A percentile compares a stretch with the other conserved stretches of the same genome.
phyloP scores from a whole-genome alignment of 163 green algal species.

The Smithsoniella earleae region DNA sequence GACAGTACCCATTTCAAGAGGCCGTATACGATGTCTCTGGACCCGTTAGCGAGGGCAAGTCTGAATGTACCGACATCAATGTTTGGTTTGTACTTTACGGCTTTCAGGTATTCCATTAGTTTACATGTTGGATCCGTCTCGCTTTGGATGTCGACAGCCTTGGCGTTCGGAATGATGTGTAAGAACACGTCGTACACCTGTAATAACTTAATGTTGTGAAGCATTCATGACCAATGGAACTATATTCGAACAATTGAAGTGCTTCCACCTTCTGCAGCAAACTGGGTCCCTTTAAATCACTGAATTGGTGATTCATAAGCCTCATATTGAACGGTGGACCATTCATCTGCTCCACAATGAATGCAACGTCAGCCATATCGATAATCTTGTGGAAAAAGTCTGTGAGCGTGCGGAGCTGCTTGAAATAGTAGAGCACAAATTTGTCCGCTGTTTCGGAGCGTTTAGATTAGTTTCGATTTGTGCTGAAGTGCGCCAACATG shows the following conservation, averaged over 20 bases:
- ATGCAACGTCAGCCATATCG: constrained; percentile 26
- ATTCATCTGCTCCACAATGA: constrained; percentile 24
- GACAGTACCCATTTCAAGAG: constrained; percentile 22
- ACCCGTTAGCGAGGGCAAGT: constrained; percentile 4
- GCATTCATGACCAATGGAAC: neutral
- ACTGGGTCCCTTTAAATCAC: neutral
- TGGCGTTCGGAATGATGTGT: constrained; percentile 21
- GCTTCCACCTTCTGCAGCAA: constrained; percentile 8
- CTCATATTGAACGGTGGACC: constrained; percentile 25
- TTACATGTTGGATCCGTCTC: constrained; percentile 20
- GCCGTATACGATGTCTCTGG: neutral
- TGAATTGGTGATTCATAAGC: constrained; percentile 26
- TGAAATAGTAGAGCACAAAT: neutral
- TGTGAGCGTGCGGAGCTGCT: neutral
- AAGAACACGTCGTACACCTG: constrained; percentile 29
- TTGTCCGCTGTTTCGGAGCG: too few relatives aligned
- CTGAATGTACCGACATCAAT: constrained; percentile 17
- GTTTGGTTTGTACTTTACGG: constrained; percentile 18
- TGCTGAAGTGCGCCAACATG: too few relatives aligned
- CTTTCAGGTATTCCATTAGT: constrained; percentile 30
- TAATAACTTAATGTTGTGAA: neutral
- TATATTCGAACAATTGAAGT: neutral
- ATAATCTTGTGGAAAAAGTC: neutral
- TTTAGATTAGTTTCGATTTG: too few relatives aligned
- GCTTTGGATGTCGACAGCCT: constrained; percentile 15